A percentile compares a stretch with the other conserved stretches of the same genome.
Evolutionary conservation across 768 basidiomycete genomes (phyloP).

Genomic region (Tylopilus subfusipes): DNA sequence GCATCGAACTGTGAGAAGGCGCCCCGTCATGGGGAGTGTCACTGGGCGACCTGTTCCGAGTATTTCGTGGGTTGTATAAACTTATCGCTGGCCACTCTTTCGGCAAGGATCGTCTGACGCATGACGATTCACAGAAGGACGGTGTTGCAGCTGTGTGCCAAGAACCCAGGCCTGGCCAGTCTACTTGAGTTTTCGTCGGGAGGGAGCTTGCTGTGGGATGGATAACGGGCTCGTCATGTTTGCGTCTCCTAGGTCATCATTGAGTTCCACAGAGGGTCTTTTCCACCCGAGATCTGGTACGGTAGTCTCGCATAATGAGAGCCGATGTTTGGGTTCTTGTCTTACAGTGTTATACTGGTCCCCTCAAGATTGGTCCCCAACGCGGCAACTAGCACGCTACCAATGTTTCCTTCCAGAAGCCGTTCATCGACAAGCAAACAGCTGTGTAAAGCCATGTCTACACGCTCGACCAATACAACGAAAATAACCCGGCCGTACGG

Average conservation of each 20-base stretch:
- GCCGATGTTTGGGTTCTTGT: too few relatives aligned
- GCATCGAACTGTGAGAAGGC: not conserved
- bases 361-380: too few relatives aligned
- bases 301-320: not conserved
- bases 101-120: not conserved
- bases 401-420: too few relatives aligned
- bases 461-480: too few relatives aligned
- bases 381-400: too few relatives aligned
- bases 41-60: not conserved
- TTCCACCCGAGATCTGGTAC: too few relatives aligned
- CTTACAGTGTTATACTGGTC: too few relatives aligned
- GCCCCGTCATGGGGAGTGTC: not conserved
- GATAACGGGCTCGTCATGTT: not conserved
- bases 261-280: too few relatives aligned
- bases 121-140: not conserved
- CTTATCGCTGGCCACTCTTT: not conserved
- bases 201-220: not conserved
- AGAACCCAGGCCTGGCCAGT: not conserved
- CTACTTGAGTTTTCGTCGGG: not conserved
- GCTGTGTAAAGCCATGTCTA: too few relatives aligned
- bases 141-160: not conserved
- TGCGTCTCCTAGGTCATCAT: not conserved
- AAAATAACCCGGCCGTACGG: conserved; percentile 40
- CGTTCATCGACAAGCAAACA: too few relatives aligned
- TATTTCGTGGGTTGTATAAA: not conserved